Evolutionary conservation across 768 basidiomycete species (phyloP).

Genomic region (Psilocybe cyanescens): DNA sequence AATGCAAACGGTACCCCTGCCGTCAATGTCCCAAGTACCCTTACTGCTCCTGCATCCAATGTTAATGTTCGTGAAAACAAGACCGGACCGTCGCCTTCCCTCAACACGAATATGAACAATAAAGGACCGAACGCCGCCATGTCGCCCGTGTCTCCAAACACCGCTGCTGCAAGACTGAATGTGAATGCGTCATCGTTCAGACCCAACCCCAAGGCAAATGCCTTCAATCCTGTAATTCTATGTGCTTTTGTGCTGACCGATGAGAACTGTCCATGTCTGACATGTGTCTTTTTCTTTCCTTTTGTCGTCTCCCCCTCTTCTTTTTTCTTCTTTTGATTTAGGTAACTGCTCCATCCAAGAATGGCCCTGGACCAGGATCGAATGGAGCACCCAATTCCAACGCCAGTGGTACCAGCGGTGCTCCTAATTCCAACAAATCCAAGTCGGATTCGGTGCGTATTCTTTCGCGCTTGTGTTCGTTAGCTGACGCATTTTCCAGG

Average conservation of each 20-base stretch:
- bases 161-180: slow-evolving; percentile 68
- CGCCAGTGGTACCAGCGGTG: slow-evolving; percentile 2
- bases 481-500: slow-evolving; percentile 26
- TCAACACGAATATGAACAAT: slow-evolving; percentile 19
- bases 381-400: slow-evolving; percentile 2
- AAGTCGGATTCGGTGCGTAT: slow-evolving; percentile 57
- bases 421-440: slow-evolving; percentile 60
- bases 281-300: slow-evolving; percentile 17
- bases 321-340: slow-evolving; percentile 30
- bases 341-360: slow-evolving; percentile 52
- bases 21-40: slow-evolving; percentile 9
- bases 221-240: slow-evolving; percentile 68
- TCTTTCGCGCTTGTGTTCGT: neutral
- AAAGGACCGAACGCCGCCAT: slow-evolving; percentile 22
- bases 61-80: neutral
- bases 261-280: slow-evolving; percentile 21
- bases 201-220: slow-evolving; percentile 80
- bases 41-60: slow-evolving; percentile 3
- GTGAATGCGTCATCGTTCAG: slow-evolving; percentile 91
- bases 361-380: slow-evolving; percentile 19
- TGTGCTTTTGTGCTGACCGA: slow-evolving; percentile 27
- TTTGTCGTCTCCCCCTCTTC: slow-evolving; percentile 20
- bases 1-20: slow-evolving; percentile 10
- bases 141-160: slow-evolving; percentile 50
- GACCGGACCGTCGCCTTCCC: slow-evolving; percentile 18